A percentile compares a stretch with the other conserved stretches of the same genome.
Evolutionary conservation across 1,284 basidiomycete genomes (phyloP).

Genomic region (Fomes fomentarius): DNA sequence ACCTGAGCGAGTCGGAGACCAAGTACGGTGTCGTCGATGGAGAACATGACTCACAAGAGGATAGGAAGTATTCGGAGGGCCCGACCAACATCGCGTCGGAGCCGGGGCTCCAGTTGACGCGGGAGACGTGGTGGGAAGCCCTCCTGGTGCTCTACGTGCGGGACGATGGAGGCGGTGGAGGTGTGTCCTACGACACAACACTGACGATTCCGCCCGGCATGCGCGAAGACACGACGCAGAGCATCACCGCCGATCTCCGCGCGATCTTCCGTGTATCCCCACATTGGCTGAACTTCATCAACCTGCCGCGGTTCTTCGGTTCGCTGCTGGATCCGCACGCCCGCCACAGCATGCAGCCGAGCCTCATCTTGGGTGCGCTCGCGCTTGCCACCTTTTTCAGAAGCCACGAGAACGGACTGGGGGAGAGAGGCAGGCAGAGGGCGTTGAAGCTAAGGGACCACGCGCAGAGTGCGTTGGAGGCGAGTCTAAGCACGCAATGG

Average conservation of each 20-base stretch:
- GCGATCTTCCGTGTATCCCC: constrained; percentile 66
- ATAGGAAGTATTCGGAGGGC: constrained; percentile 3
- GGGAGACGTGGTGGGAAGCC: constrained; percentile 80
- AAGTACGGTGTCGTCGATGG: constrained; percentile 11
- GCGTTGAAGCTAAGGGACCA: constrained; percentile 64
- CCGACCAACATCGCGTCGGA: constrained; percentile 42
- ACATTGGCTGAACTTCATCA: constrained; percentile 75
- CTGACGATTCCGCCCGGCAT: constrained; percentile 41
- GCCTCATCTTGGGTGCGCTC: constrained; percentile 64
- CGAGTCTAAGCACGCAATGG: constrained; percentile 69
- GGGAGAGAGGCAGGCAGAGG: constrained; percentile 47
- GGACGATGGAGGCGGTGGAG: constrained; percentile 25
- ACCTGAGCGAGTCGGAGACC: background rate
- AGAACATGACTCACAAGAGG: constrained; percentile 2
- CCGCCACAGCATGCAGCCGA: constrained; percentile 65
- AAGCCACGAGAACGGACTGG: constrained; percentile 60
- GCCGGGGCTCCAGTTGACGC: constrained; percentile 65
- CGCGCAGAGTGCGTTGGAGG: constrained; percentile 72
- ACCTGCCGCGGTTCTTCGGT: constrained; percentile 66
- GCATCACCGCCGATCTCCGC: constrained; percentile 60
- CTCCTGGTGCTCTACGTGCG: constrained; percentile 59
- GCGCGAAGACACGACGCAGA: constrained; percentile 47
- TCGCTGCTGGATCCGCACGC: constrained; percentile 57
- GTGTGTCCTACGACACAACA: constrained; percentile 14
- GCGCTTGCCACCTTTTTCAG: constrained; percentile 70